A percentile compares a stretch with the other conserved stretches of the same genome.
phyloP scores from a whole-genome alignment of 106 monocot species.

The Acorus gramineus region DNA sequence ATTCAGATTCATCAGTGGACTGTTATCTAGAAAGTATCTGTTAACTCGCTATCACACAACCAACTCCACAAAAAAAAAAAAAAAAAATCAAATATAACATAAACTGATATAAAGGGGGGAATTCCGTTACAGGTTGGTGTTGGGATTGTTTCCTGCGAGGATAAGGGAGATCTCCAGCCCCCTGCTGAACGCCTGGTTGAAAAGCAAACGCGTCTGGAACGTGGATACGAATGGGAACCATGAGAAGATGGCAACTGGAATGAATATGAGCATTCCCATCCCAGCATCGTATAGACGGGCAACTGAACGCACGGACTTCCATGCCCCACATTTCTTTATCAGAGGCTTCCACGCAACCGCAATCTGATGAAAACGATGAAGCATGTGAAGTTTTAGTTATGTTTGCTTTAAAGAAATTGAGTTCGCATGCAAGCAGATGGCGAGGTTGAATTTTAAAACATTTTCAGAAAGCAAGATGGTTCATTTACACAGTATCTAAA shows the following conservation, averaged over 20 bases:
- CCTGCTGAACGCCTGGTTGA: constrained; percentile 93
- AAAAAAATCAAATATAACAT: not conserved
- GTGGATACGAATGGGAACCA: constrained; percentile 96
- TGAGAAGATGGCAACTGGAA: constrained; percentile 67
- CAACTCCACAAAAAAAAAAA: too few relatives aligned
- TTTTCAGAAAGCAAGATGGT: too few relatives aligned
- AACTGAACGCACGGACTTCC: constrained; percentile 79
- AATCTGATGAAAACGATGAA: constrained; percentile 33
- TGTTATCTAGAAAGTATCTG: too few relatives aligned
- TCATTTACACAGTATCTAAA: too few relatives aligned
- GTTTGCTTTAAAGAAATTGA: too few relatives aligned
- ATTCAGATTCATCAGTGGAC: too few relatives aligned
- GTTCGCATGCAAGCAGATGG: not conserved
- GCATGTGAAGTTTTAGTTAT: too few relatives aligned
- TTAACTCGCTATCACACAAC: too few relatives aligned
- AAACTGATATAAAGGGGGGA: not conserved
- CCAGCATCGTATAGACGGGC: constrained; percentile 87
- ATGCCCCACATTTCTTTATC: constrained; percentile 49
- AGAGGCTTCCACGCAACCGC: constrained; percentile 83
- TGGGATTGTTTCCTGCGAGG: constrained; percentile 91
- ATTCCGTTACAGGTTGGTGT: constrained; percentile 39
- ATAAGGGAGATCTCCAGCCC: constrained; percentile 96
- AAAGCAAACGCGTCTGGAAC: constrained; percentile 87
- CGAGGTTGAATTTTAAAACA: too few relatives aligned
- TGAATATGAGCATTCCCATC: constrained; percentile 87